Percentiles rank a stretch among this genome's conserved stretches.
Conservation (phyloP, 768 basidiomycete genomes). For the Kwoniella mangroviensis region DNA sequence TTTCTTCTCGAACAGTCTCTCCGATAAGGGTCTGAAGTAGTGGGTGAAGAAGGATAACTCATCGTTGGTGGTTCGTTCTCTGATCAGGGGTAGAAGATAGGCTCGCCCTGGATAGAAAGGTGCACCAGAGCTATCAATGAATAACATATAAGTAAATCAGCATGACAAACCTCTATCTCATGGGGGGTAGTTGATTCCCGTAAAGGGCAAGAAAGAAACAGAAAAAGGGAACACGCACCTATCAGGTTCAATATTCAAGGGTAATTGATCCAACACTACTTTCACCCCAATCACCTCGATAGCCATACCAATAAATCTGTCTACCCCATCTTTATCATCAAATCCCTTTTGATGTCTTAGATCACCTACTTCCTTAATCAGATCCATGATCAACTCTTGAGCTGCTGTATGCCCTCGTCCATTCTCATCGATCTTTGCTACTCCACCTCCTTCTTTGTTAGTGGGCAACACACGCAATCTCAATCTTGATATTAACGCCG, state of each 20-base stretch:
- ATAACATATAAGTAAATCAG: neutral
- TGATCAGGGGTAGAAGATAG: constrained; percentile 84
- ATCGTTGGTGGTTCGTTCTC: constrained; percentile 72
- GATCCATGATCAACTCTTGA: constrained; percentile 70
- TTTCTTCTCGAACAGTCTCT: constrained; percentile 87
- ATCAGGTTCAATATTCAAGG: constrained; percentile 81
- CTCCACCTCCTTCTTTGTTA: constrained; percentile 37
- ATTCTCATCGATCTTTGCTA: constrained; percentile 53
- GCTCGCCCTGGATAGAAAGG: constrained; percentile 82
- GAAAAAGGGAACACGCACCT: constrained; percentile 63
- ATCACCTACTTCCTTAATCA: constrained; percentile 74
- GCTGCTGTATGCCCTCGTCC: constrained; percentile 64
- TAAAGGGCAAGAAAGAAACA: neutral
- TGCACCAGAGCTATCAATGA: constrained; percentile 39
- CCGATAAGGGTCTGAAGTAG: constrained; percentile 92
- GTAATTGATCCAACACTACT: constrained; percentile 72
- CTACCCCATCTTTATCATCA: constrained; percentile 86
- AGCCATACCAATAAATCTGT: constrained; percentile 75
- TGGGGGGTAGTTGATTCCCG: neutral
- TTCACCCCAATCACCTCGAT: constrained; percentile 86
- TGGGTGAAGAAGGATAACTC: constrained; percentile 81
- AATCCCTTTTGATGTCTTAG: constrained; percentile 79
- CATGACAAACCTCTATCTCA: neutral
- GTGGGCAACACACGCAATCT: constrained; percentile 60
- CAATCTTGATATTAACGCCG: constrained; percentile 70